Conservation (phyloP, 352 stramenopile species). For the Elongisporangium anandrum region DNA sequence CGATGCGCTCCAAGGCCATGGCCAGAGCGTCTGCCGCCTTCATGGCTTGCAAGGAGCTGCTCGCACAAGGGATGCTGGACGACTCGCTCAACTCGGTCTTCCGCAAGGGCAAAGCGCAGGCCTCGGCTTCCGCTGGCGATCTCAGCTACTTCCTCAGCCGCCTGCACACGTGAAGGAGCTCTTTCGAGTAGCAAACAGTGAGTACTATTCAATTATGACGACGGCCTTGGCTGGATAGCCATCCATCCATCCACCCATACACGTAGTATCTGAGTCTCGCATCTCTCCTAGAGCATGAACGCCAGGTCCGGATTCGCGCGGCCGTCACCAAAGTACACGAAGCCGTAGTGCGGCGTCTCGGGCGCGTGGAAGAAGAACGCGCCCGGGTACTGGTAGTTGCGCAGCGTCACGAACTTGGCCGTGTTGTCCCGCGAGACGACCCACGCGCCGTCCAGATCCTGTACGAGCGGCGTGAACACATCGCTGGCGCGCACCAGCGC, state of each 20-base stretch:
- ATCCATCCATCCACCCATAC: no score
- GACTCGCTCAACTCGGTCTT: constrained; percentile 74
- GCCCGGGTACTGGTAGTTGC: constrained; percentile 62
- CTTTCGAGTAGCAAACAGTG: background rate
- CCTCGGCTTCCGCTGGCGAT: constrained; percentile 31
- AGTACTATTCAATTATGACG: constrained; percentile 2
- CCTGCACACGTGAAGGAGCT: constrained; percentile 22
- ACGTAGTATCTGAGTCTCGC: no score
- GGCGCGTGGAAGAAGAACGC: constrained; percentile 63
- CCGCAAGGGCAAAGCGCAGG: constrained; percentile 47
- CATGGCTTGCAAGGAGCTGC: constrained; percentile 45
- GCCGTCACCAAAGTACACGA: constrained; percentile 76
- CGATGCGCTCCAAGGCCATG: constrained; percentile 47
- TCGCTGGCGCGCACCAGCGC: constrained; percentile 61
- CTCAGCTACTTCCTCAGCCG: constrained; percentile 48
- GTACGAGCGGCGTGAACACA: constrained; percentile 63
- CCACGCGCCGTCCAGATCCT: constrained; percentile 68
- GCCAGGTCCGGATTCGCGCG: constrained; percentile 69
- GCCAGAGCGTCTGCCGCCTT: constrained; percentile 61
- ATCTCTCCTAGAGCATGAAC: constrained; percentile 55
- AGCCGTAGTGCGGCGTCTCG: constrained; percentile 44
- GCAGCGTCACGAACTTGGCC: constrained; percentile 47
- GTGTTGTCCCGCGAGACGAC: constrained; percentile 62
- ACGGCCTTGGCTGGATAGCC: no score
- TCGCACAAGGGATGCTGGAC: constrained; percentile 49